Evolutionary conservation across 2,329 filamentous ascomycete species (phyloP), one percentile per base, ranked within the genome.

Genomic region (Pleoardoris graminearum): DNA sequence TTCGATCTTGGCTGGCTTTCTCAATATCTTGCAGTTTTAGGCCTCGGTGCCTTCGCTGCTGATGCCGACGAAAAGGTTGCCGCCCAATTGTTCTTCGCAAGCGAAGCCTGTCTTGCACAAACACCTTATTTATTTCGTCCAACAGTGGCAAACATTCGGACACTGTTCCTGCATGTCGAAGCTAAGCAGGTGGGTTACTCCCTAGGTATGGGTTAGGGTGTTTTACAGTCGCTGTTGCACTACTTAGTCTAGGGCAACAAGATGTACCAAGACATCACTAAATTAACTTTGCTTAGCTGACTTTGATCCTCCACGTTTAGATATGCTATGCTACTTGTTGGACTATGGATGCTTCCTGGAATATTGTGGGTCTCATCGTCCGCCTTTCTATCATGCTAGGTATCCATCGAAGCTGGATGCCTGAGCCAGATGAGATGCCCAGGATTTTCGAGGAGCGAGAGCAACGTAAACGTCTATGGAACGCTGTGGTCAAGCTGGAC

Each of bases 61-160:
- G 33, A 16, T 12, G 29, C 41, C 21, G 42, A 53, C 8, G 23
- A 47, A 8, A 19, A 38, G 1, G 10, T 27, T n/a, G 50, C 60
- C n/a, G 35, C 48, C 4, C 54, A 56, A 4, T 58, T 60, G 16
- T 61, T 65, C 25, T 60, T 57, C 30, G 60, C 63, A 23, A 52
- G 53, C 29, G 62, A 65, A 53, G 60, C 61, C 29, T 66, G 62
- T 38, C 23, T 66, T 19, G 50, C 60, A 1, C 59, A 53, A 39
- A 63, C 61, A 4, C 51, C 59, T 14, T 65, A 59, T 50, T 59
- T 63, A 57, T 59, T 55, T 43, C 58, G 53, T 19, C 57, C 63
- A 10, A 61, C 47, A 10, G 49, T 55, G 7, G 38, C 45, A 0
- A 53, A 48, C 5, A 55, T 66, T 10, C 50, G 53, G 14, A 62